Conservation (phyloP, 2,329 filamentous ascomycete species). For the Fusarium sp. region DNA sequence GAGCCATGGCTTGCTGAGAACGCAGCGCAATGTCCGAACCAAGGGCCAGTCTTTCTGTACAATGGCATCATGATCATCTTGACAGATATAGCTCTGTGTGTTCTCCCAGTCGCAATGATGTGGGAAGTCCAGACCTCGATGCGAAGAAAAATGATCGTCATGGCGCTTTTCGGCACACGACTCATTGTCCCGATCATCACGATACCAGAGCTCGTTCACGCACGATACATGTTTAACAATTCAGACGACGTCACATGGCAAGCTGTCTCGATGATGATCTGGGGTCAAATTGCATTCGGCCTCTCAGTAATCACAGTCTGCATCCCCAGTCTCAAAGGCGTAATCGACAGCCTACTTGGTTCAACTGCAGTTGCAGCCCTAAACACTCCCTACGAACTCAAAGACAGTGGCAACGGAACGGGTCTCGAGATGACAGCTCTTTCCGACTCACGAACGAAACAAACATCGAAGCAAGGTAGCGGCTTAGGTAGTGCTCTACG, state of each 20-base stretch:
- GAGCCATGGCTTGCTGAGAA: constrained; percentile 25
- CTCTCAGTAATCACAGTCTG: constrained; percentile 37
- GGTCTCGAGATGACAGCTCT: constrained; percentile 31
- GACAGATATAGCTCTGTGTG: constrained; percentile 26
- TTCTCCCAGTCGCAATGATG: constrained; percentile 37
- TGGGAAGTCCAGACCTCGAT: constrained; percentile 36
- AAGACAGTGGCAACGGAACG: constrained; percentile 27
- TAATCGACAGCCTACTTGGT: constrained; percentile 36
- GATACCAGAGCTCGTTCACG: constrained; percentile 26
- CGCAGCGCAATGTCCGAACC: constrained; percentile 13
- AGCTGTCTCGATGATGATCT: constrained; percentile 24
- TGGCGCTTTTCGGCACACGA: constrained; percentile 32
- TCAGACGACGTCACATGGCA: constrained; percentile 30
- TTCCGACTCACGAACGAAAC: constrained; percentile 2
- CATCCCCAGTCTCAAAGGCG: constrained; percentile 36
- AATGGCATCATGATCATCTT: constrained; percentile 28
- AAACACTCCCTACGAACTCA: constrained; percentile 33
- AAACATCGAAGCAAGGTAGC: constrained; percentile 10
- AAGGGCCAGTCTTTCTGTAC: constrained; percentile 24
- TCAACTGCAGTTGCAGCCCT: constrained; percentile 31
- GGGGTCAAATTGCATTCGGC: constrained; percentile 33
- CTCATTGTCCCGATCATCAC: constrained; percentile 33
- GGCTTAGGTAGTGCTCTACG: background rate
- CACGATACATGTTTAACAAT: constrained; percentile 20
- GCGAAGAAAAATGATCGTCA: constrained; percentile 29